Evolutionary conservation across 2,329 filamentous ascomycete species (phyloP).

Genomic region (Setomelanomma holmii): DNA sequence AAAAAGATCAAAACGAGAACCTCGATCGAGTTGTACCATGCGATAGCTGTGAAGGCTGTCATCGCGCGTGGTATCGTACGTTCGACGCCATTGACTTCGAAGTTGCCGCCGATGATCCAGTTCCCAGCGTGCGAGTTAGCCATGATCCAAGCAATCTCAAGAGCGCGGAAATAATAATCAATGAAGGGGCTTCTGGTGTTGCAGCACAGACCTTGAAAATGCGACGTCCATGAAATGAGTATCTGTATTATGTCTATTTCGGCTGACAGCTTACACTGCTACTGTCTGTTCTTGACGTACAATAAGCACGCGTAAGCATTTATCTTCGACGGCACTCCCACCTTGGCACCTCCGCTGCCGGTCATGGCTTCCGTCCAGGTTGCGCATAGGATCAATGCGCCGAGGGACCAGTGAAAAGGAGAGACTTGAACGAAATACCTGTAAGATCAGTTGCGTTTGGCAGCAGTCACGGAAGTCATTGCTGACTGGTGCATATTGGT

Average conservation of each 20-base stretch:
- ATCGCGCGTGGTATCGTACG: slow-evolving; percentile 16
- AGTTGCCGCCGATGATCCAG: neutral
- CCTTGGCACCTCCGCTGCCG: neutral
- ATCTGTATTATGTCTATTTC: neutral
- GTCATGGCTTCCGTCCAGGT: neutral
- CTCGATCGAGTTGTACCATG: slow-evolving; percentile 29
- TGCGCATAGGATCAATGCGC: too few species aligned
- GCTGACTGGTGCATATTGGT: neutral
- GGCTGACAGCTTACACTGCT: neutral
- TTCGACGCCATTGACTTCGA: neutral
- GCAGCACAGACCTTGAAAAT: neutral
- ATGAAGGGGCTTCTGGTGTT: neutral
- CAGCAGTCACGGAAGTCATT: neutral
- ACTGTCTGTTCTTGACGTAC: neutral
- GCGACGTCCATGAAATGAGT: too few species aligned
- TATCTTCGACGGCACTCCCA: neutral
- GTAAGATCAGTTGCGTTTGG: neutral
- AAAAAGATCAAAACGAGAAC: slow-evolving; percentile 19
- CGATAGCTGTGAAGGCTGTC: slow-evolving; percentile 10
- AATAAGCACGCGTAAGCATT: slow-evolving; percentile 1
- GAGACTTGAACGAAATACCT: too few species aligned
- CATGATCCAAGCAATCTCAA: neutral
- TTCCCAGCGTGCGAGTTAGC: neutral
- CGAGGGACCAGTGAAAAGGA: neutral
- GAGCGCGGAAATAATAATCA: neutral